Percentiles rank a stretch among this genome's conserved stretches.
phyloP scores from a whole-genome alignment of 2,329 filamentous ascomycete genomes.

The Emmonsiellopsis sp. region DNA sequence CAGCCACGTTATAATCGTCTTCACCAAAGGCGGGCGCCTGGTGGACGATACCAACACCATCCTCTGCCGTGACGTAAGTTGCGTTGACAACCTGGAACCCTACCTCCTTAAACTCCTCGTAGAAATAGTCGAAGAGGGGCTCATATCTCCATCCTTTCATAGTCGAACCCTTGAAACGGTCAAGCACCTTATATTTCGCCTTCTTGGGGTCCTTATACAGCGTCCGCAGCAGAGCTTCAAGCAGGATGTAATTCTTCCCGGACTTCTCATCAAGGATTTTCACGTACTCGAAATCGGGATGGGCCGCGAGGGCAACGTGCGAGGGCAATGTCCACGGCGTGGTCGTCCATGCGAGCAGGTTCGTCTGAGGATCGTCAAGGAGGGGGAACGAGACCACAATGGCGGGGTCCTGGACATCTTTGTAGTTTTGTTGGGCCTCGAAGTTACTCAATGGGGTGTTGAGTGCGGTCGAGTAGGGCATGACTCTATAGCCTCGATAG shows the following conservation, averaged over 20 bases:
- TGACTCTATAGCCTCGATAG: conserved; percentile 82
- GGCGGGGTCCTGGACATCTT: conserved; percentile 83
- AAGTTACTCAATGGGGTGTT: conserved; percentile 88
- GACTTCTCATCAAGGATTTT: conserved; percentile 77
- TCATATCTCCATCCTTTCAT: conserved; percentile 85
- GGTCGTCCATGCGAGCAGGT: conserved; percentile 78
- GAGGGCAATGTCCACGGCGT: conserved; percentile 82
- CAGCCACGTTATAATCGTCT: conserved; percentile 82
- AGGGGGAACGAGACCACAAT: conserved; percentile 83
- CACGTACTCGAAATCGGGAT: conserved; percentile 77
- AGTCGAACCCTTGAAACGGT: conserved; percentile 70
- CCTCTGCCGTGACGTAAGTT: conserved; percentile 77
- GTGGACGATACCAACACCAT: conserved; percentile 89
- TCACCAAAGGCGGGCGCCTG: conserved; percentile 90
- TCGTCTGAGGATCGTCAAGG: conserved; percentile 63
- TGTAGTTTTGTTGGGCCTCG: conserved; percentile 90
- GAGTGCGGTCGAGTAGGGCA: conserved; percentile 89
- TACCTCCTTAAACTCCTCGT: conserved; percentile 75
- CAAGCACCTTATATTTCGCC: conserved; percentile 76
- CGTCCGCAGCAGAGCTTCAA: conserved; percentile 70
- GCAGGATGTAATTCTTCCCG: conserved; percentile 73
- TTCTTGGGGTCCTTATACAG: conserved; percentile 95
- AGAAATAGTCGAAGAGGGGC: conserved; percentile 83
- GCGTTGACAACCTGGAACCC: conserved; percentile 77
- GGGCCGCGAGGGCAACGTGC: conserved; percentile 64